These are phyloP conservation scores for Neonectria hederae DNA, from an alignment of 2,329 filamentous ascomycete species.

Conservation along the genomic window DNA sequence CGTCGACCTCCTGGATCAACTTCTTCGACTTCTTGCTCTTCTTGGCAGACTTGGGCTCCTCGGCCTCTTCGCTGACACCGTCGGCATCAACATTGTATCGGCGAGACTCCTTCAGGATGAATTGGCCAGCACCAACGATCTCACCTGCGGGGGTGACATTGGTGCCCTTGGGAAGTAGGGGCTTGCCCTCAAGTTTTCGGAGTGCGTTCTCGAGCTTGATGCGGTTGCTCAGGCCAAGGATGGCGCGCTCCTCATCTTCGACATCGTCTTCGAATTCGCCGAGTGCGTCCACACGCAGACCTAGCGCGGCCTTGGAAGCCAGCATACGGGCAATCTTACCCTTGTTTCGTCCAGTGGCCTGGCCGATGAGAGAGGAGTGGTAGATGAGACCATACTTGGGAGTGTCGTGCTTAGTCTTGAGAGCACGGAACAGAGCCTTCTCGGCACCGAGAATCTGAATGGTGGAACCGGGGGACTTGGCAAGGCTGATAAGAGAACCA, in stretches of 20 bases:
- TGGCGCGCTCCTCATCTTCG: constrained; percentile 89
- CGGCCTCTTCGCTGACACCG: constrained; percentile 72
- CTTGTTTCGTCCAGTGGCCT: constrained; percentile 98
- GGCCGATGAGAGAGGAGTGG: constrained; percentile 91
- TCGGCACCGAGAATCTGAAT: constrained; percentile 98
- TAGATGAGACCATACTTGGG: constrained; percentile 98
- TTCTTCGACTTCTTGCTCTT: constrained; percentile 54
- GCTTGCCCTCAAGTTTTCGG: constrained; percentile 87
- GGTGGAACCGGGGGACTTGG: constrained; percentile 93
- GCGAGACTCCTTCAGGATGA: constrained; percentile 89
- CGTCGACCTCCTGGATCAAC: constrained; percentile 53
- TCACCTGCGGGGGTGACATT: constrained; percentile 79
- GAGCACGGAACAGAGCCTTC: constrained; percentile 96
- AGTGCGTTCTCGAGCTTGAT: constrained; percentile 80
- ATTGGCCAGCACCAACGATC: constrained; percentile 74
- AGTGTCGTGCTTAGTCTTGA: constrained; percentile 99
- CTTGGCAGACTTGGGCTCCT: constrained; percentile 48
- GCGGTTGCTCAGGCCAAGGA: constrained; percentile 77
- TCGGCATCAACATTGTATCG: constrained; percentile 97
- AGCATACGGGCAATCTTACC: constrained; percentile 98
- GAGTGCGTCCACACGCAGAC: constrained; percentile 88
- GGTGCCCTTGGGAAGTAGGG: constrained; percentile 78
- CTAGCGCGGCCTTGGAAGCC: constrained; percentile 90
- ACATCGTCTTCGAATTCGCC: constrained; percentile 67
- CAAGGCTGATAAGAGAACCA: constrained; percentile 91